Base-by-base conservation (phyloP, 805 yeast genomes). In the Isabelozyma heimii region DNA sequence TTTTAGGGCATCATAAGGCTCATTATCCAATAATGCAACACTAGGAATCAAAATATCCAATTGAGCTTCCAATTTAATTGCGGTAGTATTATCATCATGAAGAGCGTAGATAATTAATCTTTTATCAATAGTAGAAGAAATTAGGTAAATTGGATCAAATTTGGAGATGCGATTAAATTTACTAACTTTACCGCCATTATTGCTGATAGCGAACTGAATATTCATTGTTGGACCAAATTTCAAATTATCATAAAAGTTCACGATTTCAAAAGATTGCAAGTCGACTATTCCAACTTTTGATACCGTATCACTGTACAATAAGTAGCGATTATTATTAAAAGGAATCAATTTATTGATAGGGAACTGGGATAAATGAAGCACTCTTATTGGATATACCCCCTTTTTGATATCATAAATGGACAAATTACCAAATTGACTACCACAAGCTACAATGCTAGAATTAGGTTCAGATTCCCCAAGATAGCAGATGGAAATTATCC, bases 371-470 rank as follows among this genome's bases (percentile, higher is more conserved):
- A 66, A 48, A 16, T 57, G 54, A 14, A 55, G n/a, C 2, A 43
- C 43, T 20, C 47, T 52, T 2, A 53, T 16, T 1, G 62, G 63
- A 14, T 52, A 42, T 5, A 44, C 51, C n/a, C 49, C 59, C 10
- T 51, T 50, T 9, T 37, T 24, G 1, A 51, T 44, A 28, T 61
- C 51, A 44, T 62, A 66, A 8, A 63, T 45, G 38, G 59, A 17
- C 26, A 69, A 41, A 20, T 54, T 52, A 14, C 74, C 74, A 53
- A 65, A 65, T 46, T 68, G 70, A 3, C 65, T 60, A 2, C 73
- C 74, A 48, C 67, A 60, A 14, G 60, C 53, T 10, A 68, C 47
- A 12, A 51, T 33, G 12, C 49, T 40, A 30, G 15, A 28, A 14
- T n/a, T 40, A 35, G 37, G 40, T 16, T 8, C 37, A n/a, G n/a